Evolutionary conservation across 805 yeast genomes (phyloP), one percentile per base, ranked within the genome.

Genomic region (Nakazawaea pomicola): DNA sequence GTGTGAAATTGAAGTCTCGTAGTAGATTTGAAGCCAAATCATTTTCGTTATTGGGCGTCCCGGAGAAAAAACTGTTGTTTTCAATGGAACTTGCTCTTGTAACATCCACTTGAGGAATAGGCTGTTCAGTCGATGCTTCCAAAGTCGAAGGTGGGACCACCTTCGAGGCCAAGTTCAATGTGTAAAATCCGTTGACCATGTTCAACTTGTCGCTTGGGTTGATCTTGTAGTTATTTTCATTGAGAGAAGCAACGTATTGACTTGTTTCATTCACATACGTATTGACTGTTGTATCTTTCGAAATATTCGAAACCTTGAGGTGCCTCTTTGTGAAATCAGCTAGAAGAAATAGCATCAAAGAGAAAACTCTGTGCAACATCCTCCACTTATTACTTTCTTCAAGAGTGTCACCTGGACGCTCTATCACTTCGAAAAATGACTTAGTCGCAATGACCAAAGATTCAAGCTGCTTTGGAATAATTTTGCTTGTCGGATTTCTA

Each of bases 81-180:
- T n/a, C n/a, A n/a, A n/a, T n/a, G n/a, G n/a, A n/a, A n/a, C n/a
- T n/a, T n/a, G n/a, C n/a, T n/a, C n/a, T n/a, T n/a, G n/a, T n/a
- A n/a, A n/a, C n/a, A n/a, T n/a, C n/a, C n/a, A n/a, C n/a, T n/a
- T n/a, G n/a, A n/a, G n/a, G n/a, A n/a, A n/a, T n/a, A n/a, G n/a
- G 10, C 10, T 23, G 25, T 8, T 23, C 25, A 11, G 29, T 34
- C 10, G 11, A n/a, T 20, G 10, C 8, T 3, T 7, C 4, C 2
- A 12, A 20, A 23, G 21, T 20, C 4, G 12, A 20, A 14, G 36
- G 27, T 20, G 21, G 28, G 27, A 24, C 21, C n/a, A 24, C 21
- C 8, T 34, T 23, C 6, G 38, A 34, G 7, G 38, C 38, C 17
- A 6, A 21, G 17, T 34, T 34, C 29, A 34, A 23, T 14, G 38